A percentile compares a stretch with the other conserved stretches of the same genome.
Conservation (phyloP, 2,329 filamentous ascomycete species). For the Cadophora malorum region DNA sequence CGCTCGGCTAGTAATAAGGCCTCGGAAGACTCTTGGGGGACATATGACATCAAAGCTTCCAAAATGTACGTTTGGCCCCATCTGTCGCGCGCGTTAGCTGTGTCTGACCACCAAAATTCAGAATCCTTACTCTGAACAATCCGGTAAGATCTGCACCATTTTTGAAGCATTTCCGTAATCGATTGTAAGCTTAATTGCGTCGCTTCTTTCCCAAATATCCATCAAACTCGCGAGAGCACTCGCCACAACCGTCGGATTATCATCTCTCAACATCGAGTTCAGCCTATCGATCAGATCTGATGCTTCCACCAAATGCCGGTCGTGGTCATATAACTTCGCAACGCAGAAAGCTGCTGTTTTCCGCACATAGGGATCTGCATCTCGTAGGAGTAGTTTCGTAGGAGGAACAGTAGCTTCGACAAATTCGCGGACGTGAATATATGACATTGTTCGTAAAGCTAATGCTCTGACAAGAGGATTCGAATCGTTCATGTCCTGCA, state of each 20-base stretch:
- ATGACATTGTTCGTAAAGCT: conserved; percentile 93
- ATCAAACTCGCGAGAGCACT: conserved; percentile 89
- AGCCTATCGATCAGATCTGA: conserved; percentile 92
- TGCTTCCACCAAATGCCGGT: conserved; percentile 84
- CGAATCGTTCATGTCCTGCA: conserved; percentile 93
- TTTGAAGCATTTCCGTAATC: conserved; percentile 98
- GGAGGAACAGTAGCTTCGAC: conserved; percentile 88
- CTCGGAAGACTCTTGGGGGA: conserved; percentile 89
- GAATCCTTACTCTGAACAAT: conserved; percentile 86
- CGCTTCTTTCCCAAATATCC: conserved; percentile 98
- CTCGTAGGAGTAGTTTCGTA: conserved; percentile 81
- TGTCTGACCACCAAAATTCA: not conserved
- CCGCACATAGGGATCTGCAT: conserved; percentile 92
- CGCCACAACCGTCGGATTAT: conserved; percentile 96
- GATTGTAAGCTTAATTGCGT: conserved; percentile 96
- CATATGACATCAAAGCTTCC: conserved; percentile 96
- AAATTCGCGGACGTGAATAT: conserved; percentile 95
- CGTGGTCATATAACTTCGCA: conserved; percentile 97
- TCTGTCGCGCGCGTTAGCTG: conserved; percentile 53
- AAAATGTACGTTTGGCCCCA: conserved; percentile 99
- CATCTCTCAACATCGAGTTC: conserved; percentile 88
- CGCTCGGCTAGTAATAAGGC: conserved; percentile 89
- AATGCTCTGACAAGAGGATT: conserved; percentile 94
- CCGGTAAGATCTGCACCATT: conserved; percentile 93
- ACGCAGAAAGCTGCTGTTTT: conserved; percentile 97